Base-by-base conservation (phyloP, 2,329 filamentous ascomycete genomes). In the Endocalyx cinctus region DNA sequence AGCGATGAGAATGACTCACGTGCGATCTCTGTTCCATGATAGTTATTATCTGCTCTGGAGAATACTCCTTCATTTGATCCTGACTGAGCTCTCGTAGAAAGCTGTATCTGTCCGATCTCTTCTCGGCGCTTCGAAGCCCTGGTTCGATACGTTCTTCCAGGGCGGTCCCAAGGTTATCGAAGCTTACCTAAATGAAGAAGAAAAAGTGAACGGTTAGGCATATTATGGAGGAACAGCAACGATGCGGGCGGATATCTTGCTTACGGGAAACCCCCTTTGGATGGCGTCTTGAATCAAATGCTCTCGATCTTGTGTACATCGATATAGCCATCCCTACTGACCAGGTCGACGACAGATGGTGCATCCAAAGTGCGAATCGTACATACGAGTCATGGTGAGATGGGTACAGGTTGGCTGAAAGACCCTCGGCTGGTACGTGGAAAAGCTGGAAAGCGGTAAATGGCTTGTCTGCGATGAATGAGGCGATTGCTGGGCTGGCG, bases 251-350 rank as follows among this genome's bases (percentile, higher is more conserved):
- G 8, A 25, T 2, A 17, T 10, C 22, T 29, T 20, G 28, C 29
- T 39, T 47, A 62, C 58, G 25, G 37, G 39, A 27, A 33, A 37
- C n/a, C 50, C 48, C 16, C 46, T 48, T 17, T 51, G 43, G 10
- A 58, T 45, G 13, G 57, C 55, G 26, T 64, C 57, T 13, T 63
- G 56, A 18, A 72, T 48, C 25, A 64, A 46, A 12, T 60, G 48
- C 43, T 57, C 54, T 29, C 61, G 46, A 30, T 64, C 59, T 27
- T 53, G 45, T 15, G 51, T 37, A 57, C 87, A 92, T 38, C 72
- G 67, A 56, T 86, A 92, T 15, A 92, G 61, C 75, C 82, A 92
- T 17, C 84, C 83, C 33, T 81, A 67, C 12, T 67, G 59, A 1
- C 81, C 74, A 2, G 58, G 56, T 25, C 62, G 60, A 25, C 63